Base-by-base conservation (phyloP, 1,284 basidiomycete species). In the Rhodotorula sp. region DNA sequence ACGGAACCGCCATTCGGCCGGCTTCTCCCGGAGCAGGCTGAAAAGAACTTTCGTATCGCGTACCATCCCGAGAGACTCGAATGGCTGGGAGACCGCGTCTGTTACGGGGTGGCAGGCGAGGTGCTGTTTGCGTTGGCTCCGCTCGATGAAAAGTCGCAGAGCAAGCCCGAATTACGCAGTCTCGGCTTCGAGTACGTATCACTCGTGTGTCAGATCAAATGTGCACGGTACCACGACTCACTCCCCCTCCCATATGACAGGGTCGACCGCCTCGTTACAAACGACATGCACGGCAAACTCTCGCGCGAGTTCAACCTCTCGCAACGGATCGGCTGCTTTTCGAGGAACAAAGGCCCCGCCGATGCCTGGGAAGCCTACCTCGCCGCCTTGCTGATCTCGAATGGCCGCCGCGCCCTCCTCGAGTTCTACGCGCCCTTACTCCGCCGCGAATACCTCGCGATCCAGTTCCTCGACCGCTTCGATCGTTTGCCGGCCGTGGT, bases 331-430 rank as follows among this genome's bases (percentile, higher is more conserved):
- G 17, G n/a, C 42, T 18, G 3, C 3, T 49, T 33, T 20, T 3
- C 24, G 0, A 7, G 37, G 24, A 10, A 1, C 44, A 10, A 37
- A 49, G 18, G 4, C 20, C 4, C 20, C 18, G 68, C 68, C 2
- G 66, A 67, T 30, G 46, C 29, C 2, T 70, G 57, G 55, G 69
- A 70, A 26, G 65, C 69, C 5, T 64, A 64, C 44, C 26, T 70
- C 48, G 46, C 37, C 1, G 69, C 69, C 0, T 54, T 70, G 1
- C n/a, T 22, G 5, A 29, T 54, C 33, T 12, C 48, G 12, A 55
- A 62, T 29, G 69, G 69, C 3, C 33, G 37, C 3, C 49, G 45
- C 6, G 58, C 61, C 4, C 22, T 67, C 3, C 37, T 67, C 46
- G 48, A 60, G 37, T 63, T 70, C 44, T 65, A 67, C 48, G 62